Conservation (phyloP, 1,284 basidiomycete genomes). For the Tilletia caries region DNA sequence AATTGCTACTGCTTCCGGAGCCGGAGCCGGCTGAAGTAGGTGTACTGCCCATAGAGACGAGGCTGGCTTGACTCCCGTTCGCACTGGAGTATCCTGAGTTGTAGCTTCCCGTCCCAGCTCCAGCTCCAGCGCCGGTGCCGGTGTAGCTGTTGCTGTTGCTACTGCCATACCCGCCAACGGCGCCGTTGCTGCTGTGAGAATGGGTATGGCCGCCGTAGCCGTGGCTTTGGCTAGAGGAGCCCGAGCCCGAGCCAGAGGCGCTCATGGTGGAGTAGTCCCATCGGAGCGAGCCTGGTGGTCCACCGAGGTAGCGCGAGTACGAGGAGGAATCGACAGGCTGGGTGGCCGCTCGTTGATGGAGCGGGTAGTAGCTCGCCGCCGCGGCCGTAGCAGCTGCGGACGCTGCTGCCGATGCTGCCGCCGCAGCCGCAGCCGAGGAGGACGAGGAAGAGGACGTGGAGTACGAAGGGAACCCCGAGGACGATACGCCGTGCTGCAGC, state of each 20-base stretch:
- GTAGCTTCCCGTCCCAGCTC: not conserved
- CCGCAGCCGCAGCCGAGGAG: no score
- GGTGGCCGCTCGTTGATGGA: not conserved
- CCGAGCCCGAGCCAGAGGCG: not conserved
- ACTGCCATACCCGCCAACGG: not conserved
- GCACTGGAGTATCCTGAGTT: not conserved
- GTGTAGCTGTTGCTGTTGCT: not conserved
- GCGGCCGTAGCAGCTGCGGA: not conserved
- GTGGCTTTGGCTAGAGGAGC: not conserved
- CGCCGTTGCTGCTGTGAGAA: no score
- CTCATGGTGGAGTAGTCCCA: not conserved
- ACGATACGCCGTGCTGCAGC: no score
- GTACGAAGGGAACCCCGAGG: no score
- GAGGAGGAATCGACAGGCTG: not conserved
- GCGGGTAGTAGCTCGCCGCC: not conserved
- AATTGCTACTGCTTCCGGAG: not conserved
- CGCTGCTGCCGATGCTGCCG: not conserved
- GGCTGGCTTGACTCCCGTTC: not conserved
- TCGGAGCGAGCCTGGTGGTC: not conserved
- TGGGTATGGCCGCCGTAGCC: no score
- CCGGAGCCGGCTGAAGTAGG: not conserved
- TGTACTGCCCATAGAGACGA: no score
- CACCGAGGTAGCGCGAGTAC: not conserved
- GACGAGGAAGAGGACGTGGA: no score
- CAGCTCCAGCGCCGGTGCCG: not conserved